Evolutionary conservation across 441 rosid genomes (phyloP).

Genomic region (Melastoma candidum): DNA sequence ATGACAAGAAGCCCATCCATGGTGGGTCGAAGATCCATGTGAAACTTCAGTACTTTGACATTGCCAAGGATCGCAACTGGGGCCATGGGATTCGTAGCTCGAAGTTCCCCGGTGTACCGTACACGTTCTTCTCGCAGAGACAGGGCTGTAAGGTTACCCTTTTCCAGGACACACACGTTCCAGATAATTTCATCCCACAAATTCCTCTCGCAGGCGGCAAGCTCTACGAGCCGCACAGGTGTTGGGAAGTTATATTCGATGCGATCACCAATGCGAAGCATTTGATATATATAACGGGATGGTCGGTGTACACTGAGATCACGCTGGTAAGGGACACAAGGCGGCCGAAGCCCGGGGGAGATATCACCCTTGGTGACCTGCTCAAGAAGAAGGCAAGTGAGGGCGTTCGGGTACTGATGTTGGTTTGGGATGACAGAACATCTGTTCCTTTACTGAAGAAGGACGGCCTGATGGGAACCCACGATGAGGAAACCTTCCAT

Average conservation of each 20-base stretch:
- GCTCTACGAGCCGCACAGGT: background rate
- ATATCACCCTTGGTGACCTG: constrained; percentile 4
- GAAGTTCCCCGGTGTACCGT: constrained; percentile 6
- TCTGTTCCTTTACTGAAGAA: no score
- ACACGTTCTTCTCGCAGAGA: constrained; percentile 9
- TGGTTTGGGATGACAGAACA: constrained; percentile 2
- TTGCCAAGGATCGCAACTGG: constrained; percentile 5
- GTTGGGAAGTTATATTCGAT: constrained; percentile 10
- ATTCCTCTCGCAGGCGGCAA: constrained; percentile 3
- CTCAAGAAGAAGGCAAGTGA: constrained; percentile 6
- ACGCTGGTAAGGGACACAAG: no score
- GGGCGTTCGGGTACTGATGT: constrained; percentile 1
- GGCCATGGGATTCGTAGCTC: background rate
- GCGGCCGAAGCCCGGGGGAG: no score
- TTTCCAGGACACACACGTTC: constrained; percentile 10
- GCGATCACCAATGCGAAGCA: constrained; percentile 9
- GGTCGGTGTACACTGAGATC: constrained; percentile 6
- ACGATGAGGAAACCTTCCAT: background rate
- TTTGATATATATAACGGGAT: constrained; percentile 11
- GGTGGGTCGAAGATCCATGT: constrained; percentile 4
- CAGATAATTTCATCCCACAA: background rate
- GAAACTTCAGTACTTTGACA: constrained; percentile 2
- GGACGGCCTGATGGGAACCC: constrained; percentile 2
- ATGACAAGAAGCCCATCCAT: constrained; percentile 3
- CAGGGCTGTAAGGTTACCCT: constrained; percentile 7